Evolutionary conservation across 192 early-diverging fungal genomes (phyloP), one percentile per base, ranked within the genome.

Genomic region (Coemansia sp.): DNA sequence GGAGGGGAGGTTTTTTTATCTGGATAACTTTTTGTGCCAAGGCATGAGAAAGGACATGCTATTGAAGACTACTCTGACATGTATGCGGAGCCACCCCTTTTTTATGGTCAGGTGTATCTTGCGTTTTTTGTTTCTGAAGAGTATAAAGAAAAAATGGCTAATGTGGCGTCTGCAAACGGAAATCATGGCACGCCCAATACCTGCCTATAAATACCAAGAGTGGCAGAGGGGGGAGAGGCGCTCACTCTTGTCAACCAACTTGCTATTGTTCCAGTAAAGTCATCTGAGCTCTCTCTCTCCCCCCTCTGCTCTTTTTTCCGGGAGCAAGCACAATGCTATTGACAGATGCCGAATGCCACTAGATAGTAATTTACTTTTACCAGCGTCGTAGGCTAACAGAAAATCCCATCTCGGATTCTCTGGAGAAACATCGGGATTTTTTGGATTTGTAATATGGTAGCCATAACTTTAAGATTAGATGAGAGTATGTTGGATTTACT

Each of bases 301-400:
- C n/a, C n/a, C n/a, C n/a, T 10, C n/a, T n/a, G n/a, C n/a, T 20
- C n/a, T 52, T 11, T 20, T 5, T 22, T 22, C 6, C 49, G 1
- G 20, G 49, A 24, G 22, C n/a, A n/a, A 52, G 16, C 16, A 47
- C 15, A 47, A 47, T 47, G 36, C 57, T 31, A 59, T 59, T 59
- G 29, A 36, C 57, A 59, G 57, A 59, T 59, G 57, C 57, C 57
- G 57, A 55, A 34, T 59, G 57, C 51, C 22, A 18, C 49, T 22
- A 52, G 24, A 10, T 9, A 38, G 36, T 38, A 38, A 7, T 38
- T 38, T 9, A 7, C 36, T 38, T 38, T 38, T 38, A 38, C 36
- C 36, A 38, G 36, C 2, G 36, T 38, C 6, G 36, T 38, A 38
- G 7, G 36, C 36, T 38, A 38, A 10, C 7, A 38, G 27, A 27